Evolutionary conservation across 805 yeast genomes (phyloP).

Genomic region (Starmerella bombi): DNA sequence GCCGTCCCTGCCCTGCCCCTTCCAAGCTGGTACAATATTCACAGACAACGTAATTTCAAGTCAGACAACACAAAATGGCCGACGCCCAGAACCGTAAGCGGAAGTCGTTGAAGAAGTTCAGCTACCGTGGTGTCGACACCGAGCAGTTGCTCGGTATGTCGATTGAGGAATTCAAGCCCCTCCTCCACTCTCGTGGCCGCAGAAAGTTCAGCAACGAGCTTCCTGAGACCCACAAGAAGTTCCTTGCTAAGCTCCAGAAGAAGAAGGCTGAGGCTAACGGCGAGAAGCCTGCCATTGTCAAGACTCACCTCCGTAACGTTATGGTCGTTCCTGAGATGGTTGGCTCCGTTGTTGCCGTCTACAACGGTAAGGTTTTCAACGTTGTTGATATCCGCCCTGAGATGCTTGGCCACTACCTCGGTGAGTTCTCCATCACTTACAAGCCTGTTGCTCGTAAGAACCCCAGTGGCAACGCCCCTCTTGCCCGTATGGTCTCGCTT

Average conservation of each 20-base stretch:
- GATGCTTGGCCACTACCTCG: slow-evolving; percentile 99
- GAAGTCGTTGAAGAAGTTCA: slow-evolving; percentile 94
- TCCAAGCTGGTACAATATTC: too few relatives aligned
- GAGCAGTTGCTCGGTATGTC: slow-evolving; percentile 83
- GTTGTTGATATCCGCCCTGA: slow-evolving; percentile 97
- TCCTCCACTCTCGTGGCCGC: slow-evolving; percentile 97
- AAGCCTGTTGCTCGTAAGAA: slow-evolving; percentile 99
- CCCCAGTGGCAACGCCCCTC: slow-evolving; percentile 24
- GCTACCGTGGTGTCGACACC: slow-evolving; percentile 98
- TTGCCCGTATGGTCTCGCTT: slow-evolving; percentile 24
- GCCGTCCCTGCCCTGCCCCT: too few relatives aligned
- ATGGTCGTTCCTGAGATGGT: slow-evolving; percentile 98
- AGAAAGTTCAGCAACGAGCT: slow-evolving; percentile 99
- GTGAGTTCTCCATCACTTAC: slow-evolving; percentile 99
- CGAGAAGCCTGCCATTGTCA: slow-evolving; percentile 95
- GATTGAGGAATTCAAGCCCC: slow-evolving; percentile 92
- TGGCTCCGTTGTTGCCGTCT: slow-evolving; percentile 95
- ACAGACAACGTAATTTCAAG: background rate
- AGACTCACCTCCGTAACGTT: slow-evolving; percentile 99
- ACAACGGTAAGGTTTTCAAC: slow-evolving; percentile 99
- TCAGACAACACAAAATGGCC: slow-evolving; percentile 18
- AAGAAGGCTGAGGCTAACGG: slow-evolving; percentile 61
- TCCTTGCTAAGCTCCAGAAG: slow-evolving; percentile 94
- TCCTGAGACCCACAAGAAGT: slow-evolving; percentile 86
- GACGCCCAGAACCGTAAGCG: slow-evolving; percentile 29